Conservation (phyloP, 495 filamentous ascomycete species). For the Trichoderma gamsii region DNA sequence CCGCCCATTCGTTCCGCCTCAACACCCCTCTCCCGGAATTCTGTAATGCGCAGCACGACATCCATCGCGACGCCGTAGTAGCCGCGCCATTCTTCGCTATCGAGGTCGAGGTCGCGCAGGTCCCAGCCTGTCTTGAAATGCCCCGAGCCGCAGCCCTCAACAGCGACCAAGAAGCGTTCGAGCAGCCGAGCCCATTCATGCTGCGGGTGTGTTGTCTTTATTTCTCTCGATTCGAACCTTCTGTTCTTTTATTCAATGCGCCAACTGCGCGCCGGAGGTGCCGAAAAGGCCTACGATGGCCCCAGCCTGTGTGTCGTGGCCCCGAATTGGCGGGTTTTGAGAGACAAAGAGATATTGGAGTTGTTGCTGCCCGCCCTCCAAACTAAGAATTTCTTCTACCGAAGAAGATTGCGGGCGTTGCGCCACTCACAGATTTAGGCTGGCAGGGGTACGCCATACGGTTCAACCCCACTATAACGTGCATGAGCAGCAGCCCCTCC, state of each 20-base stretch:
- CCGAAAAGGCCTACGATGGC: neutral
- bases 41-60: constrained; percentile 3
- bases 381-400: neutral
- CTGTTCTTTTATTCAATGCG: neutral
- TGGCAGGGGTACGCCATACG: too few species aligned
- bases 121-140: constrained; percentile 7
- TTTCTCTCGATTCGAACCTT: neutral
- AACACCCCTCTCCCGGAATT: neutral
- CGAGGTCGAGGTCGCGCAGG: neutral
- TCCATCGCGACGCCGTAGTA: neutral
- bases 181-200: constrained; percentile 1
- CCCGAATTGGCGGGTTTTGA: too few species aligned
- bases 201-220: neutral
- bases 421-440: too few species aligned
- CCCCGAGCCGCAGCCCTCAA: neutral
- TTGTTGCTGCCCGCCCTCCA: too few species aligned
- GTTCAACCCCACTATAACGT: too few species aligned
- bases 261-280: constrained; percentile 3
- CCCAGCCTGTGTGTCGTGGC: too few species aligned
- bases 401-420: too few species aligned
- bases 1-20: constrained; percentile 2
- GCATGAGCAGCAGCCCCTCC: neutral
- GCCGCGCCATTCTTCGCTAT: neutral
- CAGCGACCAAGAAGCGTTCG: constrained; percentile 12
- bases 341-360: too few species aligned